Evolutionary conservation across 1,139 yeast species (phyloP), one percentile per base, ranked within the genome.

Genomic region (Taphrina betulina): DNA sequence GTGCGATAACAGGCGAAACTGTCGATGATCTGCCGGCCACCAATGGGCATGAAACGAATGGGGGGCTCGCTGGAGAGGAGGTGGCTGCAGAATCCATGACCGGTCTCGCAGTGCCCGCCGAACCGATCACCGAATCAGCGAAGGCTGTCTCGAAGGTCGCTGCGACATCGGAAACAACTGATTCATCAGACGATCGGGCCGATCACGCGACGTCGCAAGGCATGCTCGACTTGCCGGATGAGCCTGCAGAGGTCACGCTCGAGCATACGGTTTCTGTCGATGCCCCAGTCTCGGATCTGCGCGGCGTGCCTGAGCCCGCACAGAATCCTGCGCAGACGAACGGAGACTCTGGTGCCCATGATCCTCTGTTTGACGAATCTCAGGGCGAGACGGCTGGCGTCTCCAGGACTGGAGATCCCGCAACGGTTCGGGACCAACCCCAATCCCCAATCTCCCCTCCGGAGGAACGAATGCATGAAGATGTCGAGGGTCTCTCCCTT

Each of bases 81-180:
- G 24, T 36, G 14, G 7, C 31, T 5, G 24, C 24, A 3, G 33
- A 22, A 4, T 34, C 33, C 10, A 48, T 48, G 53, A 48, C 53
- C 12, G 53, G 53, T 17, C 17, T 48, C 19, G 53, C 53, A 12
- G 53, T 48, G 2, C 44, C 43, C 12, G 26, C 36, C 12, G 53
- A 48, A 29, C 53, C 53, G 16, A 48, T 48, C 38, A 48, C 42
- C 12, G 37, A 48, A 10, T 28, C 53, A 12, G 43, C 53, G 1
- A 48, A 36, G 8, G 53, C 34, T 19, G 37, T 48, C n/a, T 43
- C 36, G 33, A 12, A 16, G 3, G 29, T 38, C n/a, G 17, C 23
- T 23, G 12, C 33, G 20, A 24, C 23, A 28, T 17, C 14, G 7
- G 14, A 10, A 8, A n/a, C 31, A 19, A 14, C 31, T 8, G 34